Evolutionary conservation across 1,284 basidiomycete genomes (phyloP).

Genomic region (Laetiporus sulphureus): DNA sequence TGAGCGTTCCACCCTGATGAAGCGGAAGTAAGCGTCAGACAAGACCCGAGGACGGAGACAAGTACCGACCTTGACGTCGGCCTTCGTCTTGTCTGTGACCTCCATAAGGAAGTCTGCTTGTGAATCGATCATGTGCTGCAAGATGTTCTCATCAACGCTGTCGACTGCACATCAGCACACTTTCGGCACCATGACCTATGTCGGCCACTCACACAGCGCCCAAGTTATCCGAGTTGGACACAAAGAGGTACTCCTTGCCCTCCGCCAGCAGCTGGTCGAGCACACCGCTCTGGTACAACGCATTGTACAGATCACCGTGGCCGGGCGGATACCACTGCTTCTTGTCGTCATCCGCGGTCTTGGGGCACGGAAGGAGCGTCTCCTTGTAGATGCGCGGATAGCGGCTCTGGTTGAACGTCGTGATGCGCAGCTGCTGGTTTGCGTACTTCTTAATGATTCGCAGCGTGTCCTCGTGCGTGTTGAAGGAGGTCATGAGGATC

Average conservation of each 20-base stretch:
- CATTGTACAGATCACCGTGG: slow-evolving; percentile 97
- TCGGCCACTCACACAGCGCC: slow-evolving; percentile 76
- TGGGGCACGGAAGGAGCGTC: slow-evolving; percentile 85
- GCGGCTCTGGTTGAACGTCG: slow-evolving; percentile 96
- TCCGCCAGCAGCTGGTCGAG: slow-evolving; percentile 92
- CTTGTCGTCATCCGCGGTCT: slow-evolving; percentile 87
- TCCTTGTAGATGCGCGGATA: slow-evolving; percentile 98
- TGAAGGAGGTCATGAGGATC: slow-evolving; percentile 99
- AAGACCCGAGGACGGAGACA: too few relatives aligned
- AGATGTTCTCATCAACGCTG: slow-evolving; percentile 70
- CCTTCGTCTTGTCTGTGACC: slow-evolving; percentile 99
- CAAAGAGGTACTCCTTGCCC: slow-evolving; percentile 99
- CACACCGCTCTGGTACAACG: slow-evolving; percentile 90
- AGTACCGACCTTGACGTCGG: slow-evolving; percentile 94
- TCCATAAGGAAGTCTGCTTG: slow-evolving; percentile 95
- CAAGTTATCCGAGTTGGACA: slow-evolving; percentile 98
- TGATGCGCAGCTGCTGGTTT: slow-evolving; percentile 95
- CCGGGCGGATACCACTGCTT: slow-evolving; percentile 98
- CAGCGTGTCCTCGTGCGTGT: slow-evolving; percentile 95
- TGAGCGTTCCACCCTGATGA: slow-evolving; percentile 93
- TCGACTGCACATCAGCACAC: slow-evolving; percentile 20
- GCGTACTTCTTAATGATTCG: slow-evolving; percentile 99
- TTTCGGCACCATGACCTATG: not conserved
- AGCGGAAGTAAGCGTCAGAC: too few relatives aligned
- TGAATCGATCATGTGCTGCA: slow-evolving; percentile 88